A percentile compares a stretch with the other conserved stretches of the same genome.
Evolutionary conservation across 176 grass and related monocot species (phyloP).

Genomic region (Carex pumila): DNA sequence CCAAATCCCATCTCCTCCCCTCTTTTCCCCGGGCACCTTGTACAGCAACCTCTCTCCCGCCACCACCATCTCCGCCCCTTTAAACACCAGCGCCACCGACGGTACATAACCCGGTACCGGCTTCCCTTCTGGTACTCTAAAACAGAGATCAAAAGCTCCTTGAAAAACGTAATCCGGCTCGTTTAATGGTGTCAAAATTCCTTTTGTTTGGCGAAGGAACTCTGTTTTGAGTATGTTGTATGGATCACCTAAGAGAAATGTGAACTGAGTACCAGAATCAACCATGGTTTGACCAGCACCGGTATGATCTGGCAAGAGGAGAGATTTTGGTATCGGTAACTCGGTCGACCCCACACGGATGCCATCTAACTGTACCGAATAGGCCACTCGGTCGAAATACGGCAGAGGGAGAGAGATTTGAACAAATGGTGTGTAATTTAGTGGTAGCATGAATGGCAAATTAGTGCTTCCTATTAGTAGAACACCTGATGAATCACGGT

Average conservation of each 20-base stretch:
- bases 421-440: slow-evolving; percentile 90
- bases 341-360: slow-evolving; percentile 55
- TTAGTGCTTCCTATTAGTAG: slow-evolving; percentile 80
- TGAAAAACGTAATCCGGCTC: slow-evolving; percentile 75
- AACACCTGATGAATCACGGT: slow-evolving; percentile 73
- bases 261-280: slow-evolving; percentile 96
- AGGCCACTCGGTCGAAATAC: slow-evolving; percentile 91
- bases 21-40: slow-evolving; percentile 56
- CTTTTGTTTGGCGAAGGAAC: slow-evolving; percentile 44
- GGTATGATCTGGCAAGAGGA: slow-evolving; percentile 79
- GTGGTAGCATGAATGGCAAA: slow-evolving; percentile 56
- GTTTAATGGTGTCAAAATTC: slow-evolving; percentile 29
- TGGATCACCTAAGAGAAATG: slow-evolving; percentile 76
- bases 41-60: slow-evolving; percentile 64
- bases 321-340: slow-evolving; percentile 53
- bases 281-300: slow-evolving; percentile 97
- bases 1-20: slow-evolving; percentile 58
- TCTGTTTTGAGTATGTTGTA: slow-evolving; percentile 61
- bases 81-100: slow-evolving; percentile 48
- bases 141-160: slow-evolving; percentile 76
- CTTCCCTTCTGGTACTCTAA: slow-evolving; percentile 36
- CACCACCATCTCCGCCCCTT: slow-evolving; percentile 71
- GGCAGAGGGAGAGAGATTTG: slow-evolving; percentile 60
- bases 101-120: slow-evolving; percentile 30
- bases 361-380: slow-evolving; percentile 79